Conservation (phyloP, 257 asterid genomes). For the Lithospermum erythrorhizon region DNA sequence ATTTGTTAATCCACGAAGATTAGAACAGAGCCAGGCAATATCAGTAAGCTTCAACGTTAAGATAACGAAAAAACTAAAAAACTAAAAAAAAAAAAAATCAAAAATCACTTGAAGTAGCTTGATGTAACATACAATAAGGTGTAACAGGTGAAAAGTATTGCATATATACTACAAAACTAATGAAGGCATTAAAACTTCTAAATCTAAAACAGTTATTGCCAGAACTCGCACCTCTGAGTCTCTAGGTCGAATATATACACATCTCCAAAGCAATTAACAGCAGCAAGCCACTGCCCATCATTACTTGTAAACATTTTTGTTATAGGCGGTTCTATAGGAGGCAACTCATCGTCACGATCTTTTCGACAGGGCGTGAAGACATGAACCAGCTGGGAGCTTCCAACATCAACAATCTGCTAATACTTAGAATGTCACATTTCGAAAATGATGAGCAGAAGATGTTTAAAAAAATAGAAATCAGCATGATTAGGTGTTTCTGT, state of each 20-base stretch:
- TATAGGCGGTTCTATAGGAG: conserved; percentile 77
- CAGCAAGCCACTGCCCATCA: conserved; percentile 87
- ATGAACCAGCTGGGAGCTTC: conserved; percentile 32
- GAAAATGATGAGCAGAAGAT: background rate
- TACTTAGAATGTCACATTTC: conserved; percentile 1
- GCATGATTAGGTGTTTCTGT: background rate
- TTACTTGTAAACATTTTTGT: conserved; percentile 72
- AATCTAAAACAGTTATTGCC: background rate
- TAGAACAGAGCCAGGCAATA: background rate
- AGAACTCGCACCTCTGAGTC: conserved; percentile 48
- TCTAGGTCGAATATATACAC: conserved; percentile 70
- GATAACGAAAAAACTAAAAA: background rate
- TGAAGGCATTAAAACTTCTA: background rate
- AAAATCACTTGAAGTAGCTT: background rate
- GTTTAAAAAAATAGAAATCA: background rate
- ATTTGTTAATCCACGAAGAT: background rate
- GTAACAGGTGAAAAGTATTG: background rate
- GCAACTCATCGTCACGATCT: conserved; percentile 39
- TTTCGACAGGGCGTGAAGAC: conserved; percentile 54
- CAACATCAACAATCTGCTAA: conserved; percentile 59
- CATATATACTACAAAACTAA: background rate
- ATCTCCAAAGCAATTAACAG: conserved; percentile 86
- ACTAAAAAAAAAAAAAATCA: background rate
- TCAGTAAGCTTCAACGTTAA: background rate
- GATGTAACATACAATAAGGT: background rate